These are phyloP conservation scores for Peribolospora kevripleyi DNA, from an alignment of 768 basidiomycete species.

Conservation along the genomic window DNA sequence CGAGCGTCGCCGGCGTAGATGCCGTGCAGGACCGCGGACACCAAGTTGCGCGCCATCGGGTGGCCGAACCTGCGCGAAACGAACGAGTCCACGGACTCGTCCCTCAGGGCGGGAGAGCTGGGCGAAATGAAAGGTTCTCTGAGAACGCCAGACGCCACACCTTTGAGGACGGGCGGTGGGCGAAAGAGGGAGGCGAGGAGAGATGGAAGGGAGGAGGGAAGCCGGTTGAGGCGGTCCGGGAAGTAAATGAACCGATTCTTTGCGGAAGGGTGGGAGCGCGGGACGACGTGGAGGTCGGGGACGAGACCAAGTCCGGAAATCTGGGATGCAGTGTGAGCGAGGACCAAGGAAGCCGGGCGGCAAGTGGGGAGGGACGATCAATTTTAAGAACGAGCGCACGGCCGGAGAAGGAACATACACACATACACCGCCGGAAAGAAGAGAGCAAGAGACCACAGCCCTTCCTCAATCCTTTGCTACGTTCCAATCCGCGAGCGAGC, in stretches of 20 bases:
- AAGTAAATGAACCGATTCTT: constrained; percentile 48
- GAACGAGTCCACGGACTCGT: constrained; percentile 65
- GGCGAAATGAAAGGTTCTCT: constrained; percentile 30
- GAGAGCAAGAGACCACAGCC: constrained; percentile 6
- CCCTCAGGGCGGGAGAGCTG: constrained; percentile 19
- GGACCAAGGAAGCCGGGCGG: no score
- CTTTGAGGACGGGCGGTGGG: constrained; percentile 13
- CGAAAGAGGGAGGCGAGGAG: constrained; percentile 23
- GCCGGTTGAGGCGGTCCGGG: constrained; percentile 26
- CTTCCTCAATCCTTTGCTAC: constrained; percentile 1
- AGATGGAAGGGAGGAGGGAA: constrained; percentile 26
- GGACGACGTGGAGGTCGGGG: constrained; percentile 38
- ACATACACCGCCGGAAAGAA: not conserved
- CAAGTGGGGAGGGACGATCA: no score
- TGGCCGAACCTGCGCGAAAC: constrained; percentile 47
- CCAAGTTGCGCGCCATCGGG: constrained; percentile 44
- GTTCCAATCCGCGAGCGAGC: constrained; percentile 14
- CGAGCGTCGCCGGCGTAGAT: constrained; percentile 76
- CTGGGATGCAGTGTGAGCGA: constrained; percentile 22
- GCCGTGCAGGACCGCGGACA: constrained; percentile 66
- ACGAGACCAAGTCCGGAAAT: constrained; percentile 46
- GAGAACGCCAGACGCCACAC: constrained; percentile 33
- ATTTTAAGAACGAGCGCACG: no score
- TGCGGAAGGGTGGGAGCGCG: constrained; percentile 44
- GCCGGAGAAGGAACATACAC: no score